phyloP scores from a whole-genome alignment of 1,284 basidiomycete genomes.

The Cryptococcus amylolentus region DNA sequence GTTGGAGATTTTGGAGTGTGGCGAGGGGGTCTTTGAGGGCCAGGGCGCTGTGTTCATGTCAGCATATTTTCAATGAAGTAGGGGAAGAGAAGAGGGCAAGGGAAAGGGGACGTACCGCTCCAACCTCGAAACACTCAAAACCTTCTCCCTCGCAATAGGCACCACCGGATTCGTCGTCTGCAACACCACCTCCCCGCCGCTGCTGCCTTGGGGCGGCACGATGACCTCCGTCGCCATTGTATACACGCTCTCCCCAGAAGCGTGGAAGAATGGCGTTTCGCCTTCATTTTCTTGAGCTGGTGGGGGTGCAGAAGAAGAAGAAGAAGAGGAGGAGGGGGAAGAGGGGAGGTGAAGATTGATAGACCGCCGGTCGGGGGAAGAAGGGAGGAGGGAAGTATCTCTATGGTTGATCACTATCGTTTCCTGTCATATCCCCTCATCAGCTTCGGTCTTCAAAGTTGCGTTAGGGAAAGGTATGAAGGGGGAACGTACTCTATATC shows the following conservation, averaged over 20 bases:
- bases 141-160: conserved; percentile 52
- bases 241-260: conserved; percentile 41
- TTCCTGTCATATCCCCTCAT: conserved; percentile 22
- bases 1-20: conserved; percentile 2
- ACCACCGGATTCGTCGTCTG: conserved; percentile 73
- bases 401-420: conserved; percentile 68
- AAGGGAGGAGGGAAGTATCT: conserved; percentile 60
- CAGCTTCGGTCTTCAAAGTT: neutral
- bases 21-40: conserved; percentile 22
- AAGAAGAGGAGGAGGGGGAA: conserved; percentile 50
- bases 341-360: conserved; percentile 59
- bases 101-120: conserved; percentile 56
- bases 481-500: conserved; percentile 31
- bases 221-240: conserved; percentile 64
- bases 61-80: neutral
- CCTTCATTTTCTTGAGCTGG: neutral
- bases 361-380: conserved; percentile 57
- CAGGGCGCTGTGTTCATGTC: conserved; percentile 27
- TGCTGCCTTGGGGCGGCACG: conserved; percentile 25
- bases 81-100: neutral
- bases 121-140: conserved; percentile 60
- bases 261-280: conserved; percentile 16
- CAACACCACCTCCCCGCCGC: conserved; percentile 48
- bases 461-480: neutral
- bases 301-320: neutral